Evolutionary conservation across 2,329 filamentous ascomycete species (phyloP).

Genomic region (Cladorrhinum sp.): DNA sequence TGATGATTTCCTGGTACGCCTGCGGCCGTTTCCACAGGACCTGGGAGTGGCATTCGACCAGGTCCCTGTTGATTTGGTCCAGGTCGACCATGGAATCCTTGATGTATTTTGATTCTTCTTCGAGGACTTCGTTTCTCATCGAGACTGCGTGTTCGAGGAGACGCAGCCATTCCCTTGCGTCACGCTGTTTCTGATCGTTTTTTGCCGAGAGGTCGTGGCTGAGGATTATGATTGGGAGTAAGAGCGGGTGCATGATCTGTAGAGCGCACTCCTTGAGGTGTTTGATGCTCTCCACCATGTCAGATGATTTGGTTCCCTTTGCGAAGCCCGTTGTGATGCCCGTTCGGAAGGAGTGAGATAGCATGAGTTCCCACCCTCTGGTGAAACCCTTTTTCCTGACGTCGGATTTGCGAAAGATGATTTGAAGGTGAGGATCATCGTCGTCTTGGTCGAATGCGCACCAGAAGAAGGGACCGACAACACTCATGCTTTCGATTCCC

Average conservation of each 20-base stretch:
- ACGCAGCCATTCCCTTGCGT: slow-evolving; percentile 61
- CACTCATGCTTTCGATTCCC: slow-evolving; percentile 56
- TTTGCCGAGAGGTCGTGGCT: slow-evolving; percentile 54
- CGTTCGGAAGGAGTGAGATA: slow-evolving; percentile 55
- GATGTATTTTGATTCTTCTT: slow-evolving; percentile 51
- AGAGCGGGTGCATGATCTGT: slow-evolving; percentile 56
- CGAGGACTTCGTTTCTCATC: slow-evolving; percentile 58
- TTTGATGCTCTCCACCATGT: slow-evolving; percentile 47
- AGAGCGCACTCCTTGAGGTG: slow-evolving; percentile 49
- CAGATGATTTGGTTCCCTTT: slow-evolving; percentile 58
- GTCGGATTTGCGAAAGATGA: slow-evolving; percentile 64
- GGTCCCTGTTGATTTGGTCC: slow-evolving; percentile 58
- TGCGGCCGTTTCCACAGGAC: slow-evolving; percentile 63
- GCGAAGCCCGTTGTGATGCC: slow-evolving; percentile 58
- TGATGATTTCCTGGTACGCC: slow-evolving; percentile 54
- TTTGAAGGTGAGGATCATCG: slow-evolving; percentile 56
- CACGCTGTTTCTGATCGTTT: slow-evolving; percentile 60
- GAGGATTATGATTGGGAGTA: slow-evolving; percentile 58
- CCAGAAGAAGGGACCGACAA: slow-evolving; percentile 65
- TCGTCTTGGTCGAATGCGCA: slow-evolving; percentile 55
- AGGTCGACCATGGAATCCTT: slow-evolving; percentile 52
- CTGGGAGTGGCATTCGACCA: slow-evolving; percentile 62
- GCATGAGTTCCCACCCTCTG: slow-evolving; percentile 62
- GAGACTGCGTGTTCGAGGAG: slow-evolving; percentile 60
- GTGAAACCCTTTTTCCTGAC: slow-evolving; percentile 63